These are phyloP conservation scores for Marchantia paleacea DNA, from an alignment of 225 moss, liverwort and hornwort species.

Conservation along the genomic window DNA sequence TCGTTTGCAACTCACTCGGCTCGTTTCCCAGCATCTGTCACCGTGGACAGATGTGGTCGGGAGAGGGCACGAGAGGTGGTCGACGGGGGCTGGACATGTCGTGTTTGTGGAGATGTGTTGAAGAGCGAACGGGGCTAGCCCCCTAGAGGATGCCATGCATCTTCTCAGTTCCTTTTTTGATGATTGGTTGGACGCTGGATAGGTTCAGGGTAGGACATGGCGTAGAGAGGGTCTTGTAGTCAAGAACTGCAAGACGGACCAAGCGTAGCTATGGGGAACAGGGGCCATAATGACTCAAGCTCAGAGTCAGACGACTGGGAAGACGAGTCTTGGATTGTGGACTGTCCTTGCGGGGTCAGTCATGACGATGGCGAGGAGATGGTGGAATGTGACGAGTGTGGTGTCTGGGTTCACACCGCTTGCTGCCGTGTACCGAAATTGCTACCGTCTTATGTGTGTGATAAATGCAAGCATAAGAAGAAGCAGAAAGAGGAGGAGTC, in stretches of 20 bases:
- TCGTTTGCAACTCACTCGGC: slow-evolving; percentile 11
- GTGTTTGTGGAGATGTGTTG: slow-evolving; percentile 23
- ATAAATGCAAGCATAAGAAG: slow-evolving; percentile 91
- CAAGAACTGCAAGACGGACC: slow-evolving; percentile 40
- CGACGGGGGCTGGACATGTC: slow-evolving; percentile 6
- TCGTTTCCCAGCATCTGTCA: slow-evolving; percentile 30
- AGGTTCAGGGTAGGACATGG: slow-evolving; percentile 25
- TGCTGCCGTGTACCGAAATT: slow-evolving; percentile 89
- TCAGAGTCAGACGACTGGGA: slow-evolving; percentile 99
- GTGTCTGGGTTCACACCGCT: slow-evolving; percentile 95
- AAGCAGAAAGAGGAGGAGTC: slow-evolving; percentile 82
- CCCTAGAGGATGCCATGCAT: slow-evolving; percentile 49
- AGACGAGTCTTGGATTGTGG: slow-evolving; percentile 96
- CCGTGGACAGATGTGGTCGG: slow-evolving; percentile 41
- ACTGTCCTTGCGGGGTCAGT: slow-evolving; percentile 97
- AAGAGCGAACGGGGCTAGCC: slow-evolving; percentile 6
- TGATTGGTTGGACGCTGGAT: slow-evolving; percentile 52
- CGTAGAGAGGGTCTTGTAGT: slow-evolving; percentile 28
- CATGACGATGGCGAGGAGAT: slow-evolving; percentile 99
- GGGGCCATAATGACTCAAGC: slow-evolving; percentile 85
- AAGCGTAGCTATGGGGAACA: slow-evolving; percentile 68
- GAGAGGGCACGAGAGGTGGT: slow-evolving; percentile 25
- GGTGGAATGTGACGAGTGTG: slow-evolving; percentile 99
- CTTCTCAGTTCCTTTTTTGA: slow-evolving; percentile 52
- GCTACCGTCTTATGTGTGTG: slow-evolving; percentile 71